Evolutionary conservation across 495 filamentous ascomycete species (phyloP).

Genomic region (Aspergillus sclerotioniger): DNA sequence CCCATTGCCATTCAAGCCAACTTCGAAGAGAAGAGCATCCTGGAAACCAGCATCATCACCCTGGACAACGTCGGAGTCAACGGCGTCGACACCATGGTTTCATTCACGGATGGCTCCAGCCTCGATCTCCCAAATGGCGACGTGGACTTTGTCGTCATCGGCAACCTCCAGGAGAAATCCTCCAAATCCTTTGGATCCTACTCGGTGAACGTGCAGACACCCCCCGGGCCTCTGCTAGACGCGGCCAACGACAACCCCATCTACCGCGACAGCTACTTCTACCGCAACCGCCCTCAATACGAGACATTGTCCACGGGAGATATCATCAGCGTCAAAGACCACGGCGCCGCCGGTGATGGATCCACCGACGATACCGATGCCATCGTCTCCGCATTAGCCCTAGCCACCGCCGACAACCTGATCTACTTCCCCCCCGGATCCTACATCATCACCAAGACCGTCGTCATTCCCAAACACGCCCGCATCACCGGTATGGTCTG

Average conservation of each 20-base stretch:
- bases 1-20: background rate
- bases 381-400: conserved; percentile 52
- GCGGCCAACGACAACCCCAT: background rate
- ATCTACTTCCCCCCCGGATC: conserved; percentile 61
- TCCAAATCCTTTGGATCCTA: background rate
- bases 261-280: conserved; percentile 1
- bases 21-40: background rate
- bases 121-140: background rate
- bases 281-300: conserved; percentile 4
- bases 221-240: background rate
- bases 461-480: conserved; percentile 53
- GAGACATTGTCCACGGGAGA: background rate
- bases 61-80: background rate
- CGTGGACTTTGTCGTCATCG: background rate
- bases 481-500: conserved; percentile 57
- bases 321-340: conserved; percentile 51
- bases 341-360: conserved; percentile 40
- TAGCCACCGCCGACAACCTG: conserved; percentile 49
- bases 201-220: background rate
- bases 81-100: background rate
- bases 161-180: background rate
- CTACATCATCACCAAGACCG: conserved; percentile 58
- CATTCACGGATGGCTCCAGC: background rate
- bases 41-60: background rate
- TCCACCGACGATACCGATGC: conserved; percentile 42